Evolutionary conservation across 305 asterid genomes (phyloP).

Genomic region (Fraxinus greggii): DNA sequence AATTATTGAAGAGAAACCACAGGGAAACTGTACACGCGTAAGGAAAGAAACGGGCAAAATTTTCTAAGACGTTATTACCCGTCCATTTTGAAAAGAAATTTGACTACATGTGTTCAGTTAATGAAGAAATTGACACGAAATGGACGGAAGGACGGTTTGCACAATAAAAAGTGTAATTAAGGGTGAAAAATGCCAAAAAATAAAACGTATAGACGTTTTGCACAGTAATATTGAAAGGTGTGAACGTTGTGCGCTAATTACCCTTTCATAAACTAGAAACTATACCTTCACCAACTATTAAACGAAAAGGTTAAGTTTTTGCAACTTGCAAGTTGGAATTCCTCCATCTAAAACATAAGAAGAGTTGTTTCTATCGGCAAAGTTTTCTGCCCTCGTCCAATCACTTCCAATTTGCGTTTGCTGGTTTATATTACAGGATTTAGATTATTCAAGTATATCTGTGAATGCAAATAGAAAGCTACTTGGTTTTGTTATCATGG

Average conservation of each 20-base stretch:
- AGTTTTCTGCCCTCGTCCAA: not conserved
- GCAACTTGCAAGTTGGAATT: not conserved
- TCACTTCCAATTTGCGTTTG: not conserved
- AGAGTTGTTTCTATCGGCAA: not conserved
- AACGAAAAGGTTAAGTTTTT: not conserved
- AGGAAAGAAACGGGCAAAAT: not conserved
- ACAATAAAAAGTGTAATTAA: no score
- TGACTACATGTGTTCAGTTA: not conserved
- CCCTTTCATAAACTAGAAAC: not conserved
- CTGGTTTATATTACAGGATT: not conserved
- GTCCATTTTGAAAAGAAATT: not conserved
- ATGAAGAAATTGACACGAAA: no score
- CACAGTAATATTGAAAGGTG: no score
- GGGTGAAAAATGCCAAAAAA: no score
- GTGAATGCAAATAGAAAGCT: not conserved
- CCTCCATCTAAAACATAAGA: not conserved
- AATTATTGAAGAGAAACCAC: not conserved
- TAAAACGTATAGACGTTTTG: no score
- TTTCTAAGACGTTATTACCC: not conserved
- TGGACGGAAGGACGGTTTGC: no score
- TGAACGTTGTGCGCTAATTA: no score
- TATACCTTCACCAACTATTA: not conserved
- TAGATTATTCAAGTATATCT: not conserved
- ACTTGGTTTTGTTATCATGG: not conserved
- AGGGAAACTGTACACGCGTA: not conserved